A percentile compares a stretch with the other conserved stretches of the same genome.
Evolutionary conservation across 257 asterid genomes (phyloP).

Genomic region (Ocimum tenuiflorum): DNA sequence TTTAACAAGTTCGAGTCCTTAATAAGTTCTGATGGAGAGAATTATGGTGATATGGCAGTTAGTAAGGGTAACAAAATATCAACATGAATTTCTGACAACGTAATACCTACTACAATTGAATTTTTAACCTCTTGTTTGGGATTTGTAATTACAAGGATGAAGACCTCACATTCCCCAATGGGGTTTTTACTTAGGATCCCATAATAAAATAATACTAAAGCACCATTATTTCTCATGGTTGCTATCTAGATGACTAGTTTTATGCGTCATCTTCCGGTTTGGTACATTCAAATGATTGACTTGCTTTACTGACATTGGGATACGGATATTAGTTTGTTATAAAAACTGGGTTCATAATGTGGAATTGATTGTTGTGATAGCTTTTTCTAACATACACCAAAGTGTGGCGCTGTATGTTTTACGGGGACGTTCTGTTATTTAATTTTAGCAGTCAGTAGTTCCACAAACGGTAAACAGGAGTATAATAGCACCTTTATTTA

Average conservation of each 20-base stretch:
- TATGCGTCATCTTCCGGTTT: background rate
- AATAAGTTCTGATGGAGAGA: background rate
- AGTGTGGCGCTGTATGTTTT: background rate
- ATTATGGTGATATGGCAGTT: slow-evolving; percentile 1
- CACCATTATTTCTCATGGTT: background rate
- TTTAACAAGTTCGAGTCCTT: too few relatives aligned
- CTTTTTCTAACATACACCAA: background rate
- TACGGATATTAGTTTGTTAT: background rate
- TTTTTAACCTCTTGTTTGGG: background rate
- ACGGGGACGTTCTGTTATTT: background rate
- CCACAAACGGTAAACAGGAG: background rate
- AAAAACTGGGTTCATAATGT: background rate
- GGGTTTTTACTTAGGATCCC: slow-evolving; percentile 7
- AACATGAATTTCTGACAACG: background rate
- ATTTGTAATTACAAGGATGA: background rate
- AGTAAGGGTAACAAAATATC: background rate
- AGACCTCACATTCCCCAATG: background rate
- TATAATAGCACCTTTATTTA: background rate
- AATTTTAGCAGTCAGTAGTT: background rate
- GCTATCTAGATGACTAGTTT: background rate
- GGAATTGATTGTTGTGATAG: background rate
- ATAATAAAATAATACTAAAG: background rate
- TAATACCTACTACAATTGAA: background rate
- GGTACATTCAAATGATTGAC: background rate
- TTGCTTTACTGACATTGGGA: background rate